Percentiles rank a stretch among this genome's conserved stretches.
phyloP scores from a whole-genome alignment of 2,329 filamentous ascomycete genomes.

The Penicillium sp. region DNA sequence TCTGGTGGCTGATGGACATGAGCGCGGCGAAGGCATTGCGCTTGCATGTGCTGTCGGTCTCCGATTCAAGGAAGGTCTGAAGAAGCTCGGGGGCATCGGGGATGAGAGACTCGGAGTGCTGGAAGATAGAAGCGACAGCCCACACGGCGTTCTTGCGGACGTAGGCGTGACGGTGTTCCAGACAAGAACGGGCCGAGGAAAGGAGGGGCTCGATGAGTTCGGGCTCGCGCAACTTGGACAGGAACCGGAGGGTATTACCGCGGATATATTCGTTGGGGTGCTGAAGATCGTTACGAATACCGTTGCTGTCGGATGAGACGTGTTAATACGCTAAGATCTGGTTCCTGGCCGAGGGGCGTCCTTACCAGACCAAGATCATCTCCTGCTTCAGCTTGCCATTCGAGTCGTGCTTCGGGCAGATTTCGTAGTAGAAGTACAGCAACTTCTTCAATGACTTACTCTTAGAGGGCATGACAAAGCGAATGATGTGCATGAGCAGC shows the following conservation, averaged over 20 bases:
- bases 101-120: conserved; percentile 85
- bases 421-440: conserved; percentile 98
- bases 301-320: conserved; percentile 62
- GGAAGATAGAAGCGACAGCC: conserved; percentile 85
- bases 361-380: conserved; percentile 97
- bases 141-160: conserved; percentile 98
- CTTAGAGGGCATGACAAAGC: conserved; percentile 98
- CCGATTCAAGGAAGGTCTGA: conserved; percentile 78
- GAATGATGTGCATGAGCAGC: conserved; percentile 98
- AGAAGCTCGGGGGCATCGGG: conserved; percentile 93
- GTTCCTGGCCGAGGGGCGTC: conserved; percentile 5
- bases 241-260: conserved; percentile 95
- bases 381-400: conserved; percentile 97
- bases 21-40: conserved; percentile 94
- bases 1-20: conserved; percentile 86
- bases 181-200: conserved; percentile 82
- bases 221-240: conserved; percentile 91
- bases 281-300: conserved; percentile 94
- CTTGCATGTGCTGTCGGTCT: conserved; percentile 94
- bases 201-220: conserved; percentile 95
- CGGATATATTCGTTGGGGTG: conserved; percentile 98
- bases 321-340: conserved; percentile 14
- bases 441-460: conserved; percentile 96
- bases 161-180: conserved; percentile 95
- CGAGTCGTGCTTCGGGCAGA: conserved; percentile 91